Base-by-base conservation (phyloP, 2,329 filamentous ascomycete species). In the Ustulina deusta region DNA sequence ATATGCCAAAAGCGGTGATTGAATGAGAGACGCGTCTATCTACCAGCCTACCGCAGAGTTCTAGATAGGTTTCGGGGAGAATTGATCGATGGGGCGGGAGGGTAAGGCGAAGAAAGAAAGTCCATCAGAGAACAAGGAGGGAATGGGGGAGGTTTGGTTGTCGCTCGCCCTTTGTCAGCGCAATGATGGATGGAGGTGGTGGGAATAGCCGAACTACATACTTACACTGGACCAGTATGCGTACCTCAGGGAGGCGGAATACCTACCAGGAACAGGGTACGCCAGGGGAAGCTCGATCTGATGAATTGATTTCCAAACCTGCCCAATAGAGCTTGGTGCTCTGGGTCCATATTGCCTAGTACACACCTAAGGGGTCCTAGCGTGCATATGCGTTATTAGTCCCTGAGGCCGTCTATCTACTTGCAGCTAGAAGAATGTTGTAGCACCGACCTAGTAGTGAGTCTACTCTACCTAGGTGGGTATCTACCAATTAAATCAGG, bases 11-110 rank as follows among this genome's bases (percentile, higher is more conserved):
- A 48, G 36, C 27, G 54, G 52, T 36, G 54, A 58, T 59, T 27
- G 59, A 49, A 57, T 36, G 60, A 25, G 44, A 25, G 59, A 66
- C 66, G 51, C 44, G 63, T 63, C 59, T 48, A 56, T 52, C 15
- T 54, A 66, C 65, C 36, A 66, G 66, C 63, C 63, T 56, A 63
- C 55, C 63, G 63, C 42, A 66, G 55, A 57, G 36, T 25, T 44
- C n/a, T n/a, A n/a, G n/a, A n/a, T 55, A 29, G 17, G 2, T 42
- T 20, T 54, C n/a, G 51, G 55, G 29, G 38, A 57, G 38, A n/a
- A 49, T 38, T 52, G 60, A 57, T 22, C 46, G 60, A 57, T n/a
- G 44, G 60, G 22, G 55, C 11, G 48, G 17, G 40, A 61, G 6
- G 25, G 22, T 27, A 17, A 61, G 32, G 48, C 34, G 40, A 7